These are phyloP conservation scores for Penicillium lividum DNA, from an alignment of 495 filamentous ascomycete species.

Conservation along the genomic window DNA sequence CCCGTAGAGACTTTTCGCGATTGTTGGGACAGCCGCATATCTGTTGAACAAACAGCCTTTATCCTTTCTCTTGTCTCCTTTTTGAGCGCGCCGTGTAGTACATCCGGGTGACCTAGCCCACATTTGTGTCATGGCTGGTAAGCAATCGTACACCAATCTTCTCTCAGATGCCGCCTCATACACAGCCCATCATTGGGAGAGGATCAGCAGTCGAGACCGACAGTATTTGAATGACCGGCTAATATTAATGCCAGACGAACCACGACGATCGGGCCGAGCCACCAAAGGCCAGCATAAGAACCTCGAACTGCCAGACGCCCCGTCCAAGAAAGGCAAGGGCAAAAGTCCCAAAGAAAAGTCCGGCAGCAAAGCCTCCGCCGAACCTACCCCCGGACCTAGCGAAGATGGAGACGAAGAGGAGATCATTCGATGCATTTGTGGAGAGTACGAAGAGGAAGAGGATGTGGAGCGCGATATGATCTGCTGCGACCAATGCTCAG, in stretches of 20 bases:
- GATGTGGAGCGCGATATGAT: constrained; percentile 83
- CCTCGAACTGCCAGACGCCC: constrained; percentile 64
- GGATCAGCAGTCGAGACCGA: constrained; percentile 1
- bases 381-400: constrained; percentile 54
- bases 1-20: constrained; percentile 41
- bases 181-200: constrained; percentile 9
- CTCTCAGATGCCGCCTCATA: constrained; percentile 11
- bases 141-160: constrained; percentile 39
- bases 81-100: constrained; percentile 41
- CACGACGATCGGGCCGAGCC: constrained; percentile 88
- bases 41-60: constrained; percentile 6
- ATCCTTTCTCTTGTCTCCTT: constrained; percentile 19
- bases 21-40: constrained; percentile 32
- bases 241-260: constrained; percentile 64
- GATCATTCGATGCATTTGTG: constrained; percentile 91
- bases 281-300: constrained; percentile 97
- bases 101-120: constrained; percentile 1
- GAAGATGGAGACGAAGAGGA: constrained; percentile 69
- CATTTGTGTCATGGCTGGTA: constrained; percentile 46
- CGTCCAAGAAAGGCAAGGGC: constrained; percentile 61
- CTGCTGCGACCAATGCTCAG: constrained; percentile 84
- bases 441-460: constrained; percentile 79
- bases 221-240: constrained; percentile 26
- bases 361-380: constrained; percentile 42
- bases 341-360: constrained; percentile 58